Evolutionary conservation across 2,329 filamentous ascomycete genomes (phyloP), one percentile per base, ranked within the genome.

Genomic region (Metarhizium anisopliae): DNA sequence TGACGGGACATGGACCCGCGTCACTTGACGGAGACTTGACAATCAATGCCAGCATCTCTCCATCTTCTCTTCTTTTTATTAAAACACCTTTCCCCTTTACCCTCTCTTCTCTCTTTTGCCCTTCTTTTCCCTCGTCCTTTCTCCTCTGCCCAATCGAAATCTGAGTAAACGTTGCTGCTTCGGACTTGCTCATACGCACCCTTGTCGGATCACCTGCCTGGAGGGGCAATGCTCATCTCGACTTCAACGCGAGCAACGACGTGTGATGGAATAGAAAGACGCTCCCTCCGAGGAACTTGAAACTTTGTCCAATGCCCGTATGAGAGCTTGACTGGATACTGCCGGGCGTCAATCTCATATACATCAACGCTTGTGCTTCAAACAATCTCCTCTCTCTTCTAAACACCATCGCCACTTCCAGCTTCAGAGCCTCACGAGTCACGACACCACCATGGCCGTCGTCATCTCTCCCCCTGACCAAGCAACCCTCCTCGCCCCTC

Each of bases 401-500:
- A 35, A 35, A 35, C 32, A 35, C 32, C 38, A 16, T 16, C 38
- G 13, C 38, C 14, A 40, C 13, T 40, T 40, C 14, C 6, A 1
- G 38, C 38, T 11, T 16, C 13, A 35, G 32, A 11, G 32, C 7
- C 32, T 38, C 49, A 18, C 29, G 32, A 42, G 3, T 38, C 49
- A 18, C 29, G 25, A 42, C 18, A 25, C 50, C 49, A 47, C 50
- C 55, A 54, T 70, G 67, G 56, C 63, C 47, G 59, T 62, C 29
- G 59, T 62, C 55, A 64, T 80, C 59, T 59, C 67, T 54, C 68
- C 74, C 52, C 79, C 80, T 43, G 72, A 79, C 65, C 64, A 76
- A 56, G 69, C 75, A 55, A 57, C 59, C 49, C 72, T 83, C 35
- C 68, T 86, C 36, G 74, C 77, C 14, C 79, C 81, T 51, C 73